Evolutionary conservation across 2,329 filamentous ascomycete genomes (phyloP), one percentile per base, ranked within the genome.

Genomic region (Xylariaceae sp.): DNA sequence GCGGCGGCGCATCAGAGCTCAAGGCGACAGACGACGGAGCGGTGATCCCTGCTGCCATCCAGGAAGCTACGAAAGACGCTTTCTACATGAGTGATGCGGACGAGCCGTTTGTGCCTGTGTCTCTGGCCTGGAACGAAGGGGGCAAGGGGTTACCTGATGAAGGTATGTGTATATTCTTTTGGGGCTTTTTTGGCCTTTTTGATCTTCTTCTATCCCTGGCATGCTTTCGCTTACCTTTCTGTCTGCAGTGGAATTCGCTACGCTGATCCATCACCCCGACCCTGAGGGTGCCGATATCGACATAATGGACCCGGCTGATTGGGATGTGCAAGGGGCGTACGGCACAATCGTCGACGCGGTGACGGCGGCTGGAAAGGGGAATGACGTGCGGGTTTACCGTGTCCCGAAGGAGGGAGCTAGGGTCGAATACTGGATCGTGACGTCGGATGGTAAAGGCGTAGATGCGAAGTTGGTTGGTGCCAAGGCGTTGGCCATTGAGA

Each of bases 71-170:
- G 51, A 74, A 77, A 48, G 73, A 86, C 54, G 80, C 77, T 43
- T 85, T 86, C 67, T 95, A 94, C 70, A 71, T 81, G 12, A 94
- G 87, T 58, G 91, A 96, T 56, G 84, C 89, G 32, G 91, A 96
- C 69, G 89, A 95, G 76, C 85, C 87, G 3, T 96, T 95, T 71
- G 84, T 88, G 68, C 83, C 84, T 3, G 88, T 96, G 4, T 83
- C 80, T 51, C 69, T 95, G 62, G 78, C 76, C 61, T 89, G 80
- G 73, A 70, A 76, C 26, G 78, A 79, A 59, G 71, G 68, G 19
- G 76, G 74, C 29, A 73, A 73, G 48, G 75, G 76, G 3, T 66
- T 87, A 63, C 82, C 85, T 1, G 77, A 81, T 61, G 84, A 86
- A 70, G 77, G 84, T 87, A 67, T 64, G 78, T 73, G 61, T 19